phyloP scores from a whole-genome alignment of 2,329 filamentous ascomycete genomes.

The Colletotrichum tamarilloi region DNA sequence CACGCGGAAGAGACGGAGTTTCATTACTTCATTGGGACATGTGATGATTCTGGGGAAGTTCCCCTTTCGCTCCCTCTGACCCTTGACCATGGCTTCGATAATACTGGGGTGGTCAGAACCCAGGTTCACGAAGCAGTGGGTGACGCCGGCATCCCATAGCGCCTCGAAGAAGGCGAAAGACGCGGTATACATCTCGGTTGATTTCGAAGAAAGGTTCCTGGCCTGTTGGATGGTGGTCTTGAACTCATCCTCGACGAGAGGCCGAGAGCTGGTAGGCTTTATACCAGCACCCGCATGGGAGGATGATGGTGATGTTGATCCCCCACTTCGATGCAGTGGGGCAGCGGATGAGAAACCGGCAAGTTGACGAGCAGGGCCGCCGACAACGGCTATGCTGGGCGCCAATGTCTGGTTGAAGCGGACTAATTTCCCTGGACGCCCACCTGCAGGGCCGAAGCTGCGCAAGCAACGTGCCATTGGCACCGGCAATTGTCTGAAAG shows the following conservation, averaged over 20 bases:
- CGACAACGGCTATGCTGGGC: constrained; percentile 18
- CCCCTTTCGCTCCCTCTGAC: constrained; percentile 70
- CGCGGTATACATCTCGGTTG: constrained; percentile 71
- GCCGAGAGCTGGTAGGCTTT: constrained; percentile 15
- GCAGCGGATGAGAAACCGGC: constrained; percentile 26
- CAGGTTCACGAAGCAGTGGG: constrained; percentile 71
- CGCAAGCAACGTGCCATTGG: constrained; percentile 26
- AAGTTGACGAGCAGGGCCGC: constrained; percentile 23
- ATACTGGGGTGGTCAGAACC: constrained; percentile 76
- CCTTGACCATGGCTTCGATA: constrained; percentile 79
- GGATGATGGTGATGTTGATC: constrained; percentile 10
- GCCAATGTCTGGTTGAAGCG: constrained; percentile 18
- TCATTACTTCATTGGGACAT: constrained; percentile 75
- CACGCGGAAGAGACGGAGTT: not conserved
- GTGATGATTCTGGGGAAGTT: constrained; percentile 76
- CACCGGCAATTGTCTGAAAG: constrained; percentile 26
- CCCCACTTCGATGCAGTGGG: constrained; percentile 25
- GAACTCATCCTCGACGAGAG: constrained; percentile 13
- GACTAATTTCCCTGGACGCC: constrained; percentile 6
- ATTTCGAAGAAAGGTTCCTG: constrained; percentile 20
- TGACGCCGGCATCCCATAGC: constrained; percentile 75
- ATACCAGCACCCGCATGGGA: constrained; percentile 19
- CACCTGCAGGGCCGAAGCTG: constrained; percentile 8
- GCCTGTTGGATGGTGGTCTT: constrained; percentile 27
- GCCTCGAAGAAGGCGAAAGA: constrained; percentile 88